Evolutionary conservation across 2,329 filamentous ascomycete genomes (phyloP), one percentile per base, ranked within the genome.

Genomic region (Eurotiales sp.): DNA sequence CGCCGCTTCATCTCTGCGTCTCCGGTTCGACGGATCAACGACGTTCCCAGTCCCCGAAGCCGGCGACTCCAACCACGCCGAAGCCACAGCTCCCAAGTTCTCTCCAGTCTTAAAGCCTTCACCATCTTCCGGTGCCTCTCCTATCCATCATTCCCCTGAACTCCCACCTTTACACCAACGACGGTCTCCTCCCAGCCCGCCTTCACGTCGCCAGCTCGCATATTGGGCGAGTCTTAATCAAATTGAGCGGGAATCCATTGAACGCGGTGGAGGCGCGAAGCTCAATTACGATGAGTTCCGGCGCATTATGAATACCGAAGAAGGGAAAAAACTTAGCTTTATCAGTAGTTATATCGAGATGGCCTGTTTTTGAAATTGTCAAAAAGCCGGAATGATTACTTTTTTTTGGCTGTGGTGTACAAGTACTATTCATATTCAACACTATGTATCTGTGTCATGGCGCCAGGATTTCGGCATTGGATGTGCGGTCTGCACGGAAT

Each of bases 291-390:
- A 80, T 1, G 93, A 97, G 68, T 95, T 97, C 69, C 84, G 88
- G 61, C 74, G 75, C 34, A 84, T 86, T 45, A 89, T 93, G 73
- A 82, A 83, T 59, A 77, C 77, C n/a, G 79, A 84, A 56, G 81
- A 85, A 58, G 81, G 82, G 21, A 82, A 83, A 63, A 73, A 85
- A 48, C 77, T 91, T 55, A 87, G 88, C 59, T 92, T 96, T 68
- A 77, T 96, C 42, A 88, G 88, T 54, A 88, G 83, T 61, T 97
- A 92, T 92, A 88, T 96, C 68, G 91, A 96, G 57, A 77, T 83
- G 77, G 81, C 81, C 61, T 76, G 77, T 65, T 81, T 84, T 64
- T 83, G 41, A 50, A 17, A 8, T 2, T 8, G 11, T 14, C 11
- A n/a, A n/a, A n/a, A n/a, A n/a, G n/a, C n/a, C n/a, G n/a, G n/a